Conservation (phyloP, 345 rosid genomes). For the Bruguiera gymnorhiza region DNA sequence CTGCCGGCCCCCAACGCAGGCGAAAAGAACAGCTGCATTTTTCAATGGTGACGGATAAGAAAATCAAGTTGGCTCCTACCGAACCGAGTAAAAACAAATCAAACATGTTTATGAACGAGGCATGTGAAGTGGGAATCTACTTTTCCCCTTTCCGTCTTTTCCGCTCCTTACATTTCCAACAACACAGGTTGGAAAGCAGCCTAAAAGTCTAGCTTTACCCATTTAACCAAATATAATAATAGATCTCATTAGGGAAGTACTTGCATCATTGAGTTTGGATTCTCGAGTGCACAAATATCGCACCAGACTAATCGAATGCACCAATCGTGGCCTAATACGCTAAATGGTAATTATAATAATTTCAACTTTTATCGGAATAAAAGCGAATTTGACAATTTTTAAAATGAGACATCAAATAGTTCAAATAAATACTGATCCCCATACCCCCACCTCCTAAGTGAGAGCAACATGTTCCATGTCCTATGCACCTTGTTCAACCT, state of each 20-base stretch:
- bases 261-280: slow-evolving; percentile 20
- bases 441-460: too few relatives aligned
- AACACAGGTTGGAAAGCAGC: slow-evolving; percentile 29
- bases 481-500: too few relatives aligned
- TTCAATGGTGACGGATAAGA: not conserved
- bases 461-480: too few relatives aligned
- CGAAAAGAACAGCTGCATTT: not conserved
- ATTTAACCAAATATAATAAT: slow-evolving; percentile 9
- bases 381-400: too few relatives aligned
- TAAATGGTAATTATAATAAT: too few relatives aligned
- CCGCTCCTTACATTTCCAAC: slow-evolving; percentile 36
- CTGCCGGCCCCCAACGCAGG: slow-evolving; percentile 7
- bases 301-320: too few relatives aligned
- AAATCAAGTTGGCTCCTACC: not conserved
- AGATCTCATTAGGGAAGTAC: slow-evolving; percentile 5
- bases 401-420: too few relatives aligned
- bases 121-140: slow-evolving; percentile 52
- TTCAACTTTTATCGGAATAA: too few relatives aligned
- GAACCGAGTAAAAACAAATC: slow-evolving; percentile 23
- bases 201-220: slow-evolving; percentile 13
- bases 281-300: too few relatives aligned
- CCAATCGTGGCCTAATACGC: too few relatives aligned
- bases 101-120: slow-evolving; percentile 28
- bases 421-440: too few relatives aligned
- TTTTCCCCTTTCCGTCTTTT: slow-evolving; percentile 23